A percentile compares a stretch with the other conserved stretches of the same genome.
These are phyloP conservation scores for Lactifluus subvellereus DNA, from an alignment of 768 basidiomycete genomes.

Conservation along the genomic window DNA sequence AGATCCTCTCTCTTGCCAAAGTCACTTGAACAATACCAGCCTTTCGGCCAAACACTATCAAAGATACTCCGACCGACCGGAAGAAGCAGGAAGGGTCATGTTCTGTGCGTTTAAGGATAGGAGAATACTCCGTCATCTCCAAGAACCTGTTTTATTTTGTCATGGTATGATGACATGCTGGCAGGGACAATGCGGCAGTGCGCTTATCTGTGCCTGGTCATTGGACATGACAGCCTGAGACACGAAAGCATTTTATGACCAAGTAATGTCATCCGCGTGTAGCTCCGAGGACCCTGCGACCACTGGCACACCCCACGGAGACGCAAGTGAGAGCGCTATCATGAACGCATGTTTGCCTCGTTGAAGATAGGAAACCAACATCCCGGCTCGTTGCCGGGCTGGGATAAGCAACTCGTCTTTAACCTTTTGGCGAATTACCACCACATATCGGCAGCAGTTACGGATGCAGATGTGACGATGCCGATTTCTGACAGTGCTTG, in stretches of 20 bases:
- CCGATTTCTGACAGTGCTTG: conserved; percentile 13
- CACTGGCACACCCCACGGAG: conserved; percentile 14
- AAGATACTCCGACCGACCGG: conserved; percentile 24
- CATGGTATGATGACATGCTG: conserved; percentile 19
- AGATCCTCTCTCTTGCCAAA: conserved; percentile 3
- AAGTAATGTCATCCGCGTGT: conserved; percentile 9
- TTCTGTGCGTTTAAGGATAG: conserved; percentile 8
- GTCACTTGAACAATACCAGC: not conserved
- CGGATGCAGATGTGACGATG: conserved; percentile 19
- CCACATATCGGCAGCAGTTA: conserved; percentile 16
- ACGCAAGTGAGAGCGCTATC: conserved; percentile 17
- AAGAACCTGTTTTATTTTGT: conserved; percentile 5
- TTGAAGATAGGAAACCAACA: conserved; percentile 16
- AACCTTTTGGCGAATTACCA: conserved; percentile 27
- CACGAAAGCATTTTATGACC: conserved; percentile 1
- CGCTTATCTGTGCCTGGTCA: conserved; percentile 17
- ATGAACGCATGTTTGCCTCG: conserved; percentile 20
- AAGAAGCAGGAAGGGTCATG: conserved; percentile 4
- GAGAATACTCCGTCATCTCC: conserved; percentile 10
- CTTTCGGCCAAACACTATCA: conserved; percentile 15
- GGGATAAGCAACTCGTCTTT: conserved; percentile 21
- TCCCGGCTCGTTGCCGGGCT: conserved; percentile 2
- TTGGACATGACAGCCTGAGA: conserved; percentile 9
- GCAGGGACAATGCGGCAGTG: conserved; percentile 14
- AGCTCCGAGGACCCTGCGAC: conserved; percentile 17